Conservation (phyloP, 225 moss, liverwort and hornwort genomes). For the Asterella californica region DNA sequence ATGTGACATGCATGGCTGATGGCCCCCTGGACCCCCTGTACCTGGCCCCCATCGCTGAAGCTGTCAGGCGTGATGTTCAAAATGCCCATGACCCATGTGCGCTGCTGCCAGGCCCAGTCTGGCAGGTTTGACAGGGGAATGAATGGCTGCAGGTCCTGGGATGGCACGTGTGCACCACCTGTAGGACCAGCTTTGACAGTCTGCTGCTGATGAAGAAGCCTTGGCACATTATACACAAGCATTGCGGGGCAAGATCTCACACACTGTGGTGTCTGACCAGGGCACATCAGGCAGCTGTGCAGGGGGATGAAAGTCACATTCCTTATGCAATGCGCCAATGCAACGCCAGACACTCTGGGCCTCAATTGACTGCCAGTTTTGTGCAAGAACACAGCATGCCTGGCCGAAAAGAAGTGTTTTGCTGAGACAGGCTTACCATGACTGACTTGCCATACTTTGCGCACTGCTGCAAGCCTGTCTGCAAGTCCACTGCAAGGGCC, state of each 20-base stretch:
- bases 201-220: conserved; percentile 61
- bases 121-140: no score
- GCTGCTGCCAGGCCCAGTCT: conserved; percentile 67
- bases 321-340: conserved; percentile 61
- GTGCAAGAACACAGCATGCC: conserved; percentile 58
- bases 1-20: conserved; percentile 56
- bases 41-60: conserved; percentile 83
- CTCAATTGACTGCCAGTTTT: conserved; percentile 51
- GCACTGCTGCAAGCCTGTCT: no score
- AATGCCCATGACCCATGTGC: conserved; percentile 80
- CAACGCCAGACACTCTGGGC: conserved; percentile 48
- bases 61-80: conserved; percentile 83
- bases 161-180: no score
- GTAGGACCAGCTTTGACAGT: no score
- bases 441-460: no score
- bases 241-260: no score
- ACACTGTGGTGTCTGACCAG: no score
- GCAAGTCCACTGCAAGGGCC: no score
- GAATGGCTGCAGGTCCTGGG: no score
- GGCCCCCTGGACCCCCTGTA: conserved; percentile 51
- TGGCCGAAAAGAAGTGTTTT: conserved; percentile 36
- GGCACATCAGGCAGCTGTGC: no score
- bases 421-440: no score
- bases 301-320: conserved; percentile 59
- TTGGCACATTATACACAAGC: no score